These are phyloP conservation scores for Trichocomaceae sp. DNA, from an alignment of 2,329 filamentous ascomycete species.

Conservation along the genomic window DNA sequence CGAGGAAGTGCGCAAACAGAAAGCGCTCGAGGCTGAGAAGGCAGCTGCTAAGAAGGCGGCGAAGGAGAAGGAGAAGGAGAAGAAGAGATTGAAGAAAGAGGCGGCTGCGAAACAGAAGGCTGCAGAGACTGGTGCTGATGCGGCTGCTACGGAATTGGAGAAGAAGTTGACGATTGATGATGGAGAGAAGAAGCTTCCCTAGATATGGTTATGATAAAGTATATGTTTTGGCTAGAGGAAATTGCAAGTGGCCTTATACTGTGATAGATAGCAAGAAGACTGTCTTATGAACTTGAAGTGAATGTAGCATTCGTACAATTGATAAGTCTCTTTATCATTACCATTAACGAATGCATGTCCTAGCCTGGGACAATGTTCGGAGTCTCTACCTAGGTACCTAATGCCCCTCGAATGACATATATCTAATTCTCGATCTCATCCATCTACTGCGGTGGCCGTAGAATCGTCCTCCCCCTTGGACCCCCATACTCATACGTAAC, in stretches of 20 bases:
- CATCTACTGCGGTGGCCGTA: constrained; percentile 13
- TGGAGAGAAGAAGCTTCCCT: constrained; percentile 20
- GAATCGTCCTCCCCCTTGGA: constrained; percentile 22
- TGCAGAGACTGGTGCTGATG: not conserved
- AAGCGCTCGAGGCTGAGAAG: constrained; percentile 53
- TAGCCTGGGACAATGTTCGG: too few relatives aligned
- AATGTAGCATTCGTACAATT: not conserved
- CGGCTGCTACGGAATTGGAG: not conserved
- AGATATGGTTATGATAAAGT: not conserved
- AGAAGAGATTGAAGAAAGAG: constrained; percentile 41
- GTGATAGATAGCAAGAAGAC: too few relatives aligned
- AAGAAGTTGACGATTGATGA: constrained; percentile 6
- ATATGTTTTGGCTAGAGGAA: not conserved
- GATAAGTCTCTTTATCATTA: not conserved
- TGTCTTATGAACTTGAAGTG: too few relatives aligned
- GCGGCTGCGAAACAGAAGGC: constrained; percentile 16
- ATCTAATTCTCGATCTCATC: not conserved
- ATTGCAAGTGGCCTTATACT: not conserved
- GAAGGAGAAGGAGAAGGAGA: constrained; percentile 40
- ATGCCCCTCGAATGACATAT: too few relatives aligned
- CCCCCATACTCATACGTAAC: constrained; percentile 27
- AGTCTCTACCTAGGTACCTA: too few relatives aligned
- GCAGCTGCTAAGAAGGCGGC: constrained; percentile 34
- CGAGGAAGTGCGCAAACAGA: constrained; percentile 61
- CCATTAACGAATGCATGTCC: not conserved